Percentiles rank a stretch among this genome's conserved stretches.
Evolutionary conservation across 2,329 filamentous ascomycete genomes (phyloP).

Genomic region (Botryosphaeria dothidea): DNA sequence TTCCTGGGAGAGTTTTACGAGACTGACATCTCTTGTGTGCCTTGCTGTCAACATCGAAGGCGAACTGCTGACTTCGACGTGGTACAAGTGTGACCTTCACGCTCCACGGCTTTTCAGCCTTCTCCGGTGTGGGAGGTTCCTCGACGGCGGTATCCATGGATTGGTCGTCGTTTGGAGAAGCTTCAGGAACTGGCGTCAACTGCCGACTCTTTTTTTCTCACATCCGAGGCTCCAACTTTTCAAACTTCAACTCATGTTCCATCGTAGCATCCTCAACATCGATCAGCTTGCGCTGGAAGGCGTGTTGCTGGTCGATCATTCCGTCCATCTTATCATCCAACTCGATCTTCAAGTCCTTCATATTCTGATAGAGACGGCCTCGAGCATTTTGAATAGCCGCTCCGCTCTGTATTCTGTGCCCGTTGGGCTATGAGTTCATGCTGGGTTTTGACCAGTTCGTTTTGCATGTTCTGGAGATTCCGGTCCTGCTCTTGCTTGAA

Average conservation of each 20-base stretch:
- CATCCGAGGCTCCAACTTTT: constrained; percentile 34
- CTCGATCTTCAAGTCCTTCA: constrained; percentile 38
- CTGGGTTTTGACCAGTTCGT: constrained; percentile 24
- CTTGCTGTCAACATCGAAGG: constrained; percentile 40
- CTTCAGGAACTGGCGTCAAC: constrained; percentile 11
- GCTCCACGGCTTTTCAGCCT: constrained; percentile 37
- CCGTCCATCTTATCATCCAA: constrained; percentile 44
- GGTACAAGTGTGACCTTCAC: constrained; percentile 41
- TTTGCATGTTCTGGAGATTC: constrained; percentile 36
- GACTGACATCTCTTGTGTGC: constrained; percentile 40
- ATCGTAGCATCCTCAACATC: constrained; percentile 43
- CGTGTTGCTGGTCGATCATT: constrained; percentile 41
- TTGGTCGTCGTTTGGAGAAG: constrained; percentile 4
- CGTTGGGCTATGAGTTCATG: constrained; percentile 33
- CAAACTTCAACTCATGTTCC: constrained; percentile 40
- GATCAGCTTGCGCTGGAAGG: constrained; percentile 37
- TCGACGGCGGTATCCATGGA: constrained; percentile 22
- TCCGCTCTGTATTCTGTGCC: constrained; percentile 36
- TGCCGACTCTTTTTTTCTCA: constrained; percentile 17
- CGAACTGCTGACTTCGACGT: constrained; percentile 37
- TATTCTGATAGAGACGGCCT: constrained; percentile 40
- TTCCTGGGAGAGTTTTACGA: constrained; percentile 40
- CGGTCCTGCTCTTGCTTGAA: constrained; percentile 34
- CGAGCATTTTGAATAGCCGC: constrained; percentile 33
- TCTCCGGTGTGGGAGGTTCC: constrained; percentile 32